Base-by-base conservation (phyloP, 345 rosid species). In the Eucalyptus marginata region DNA sequence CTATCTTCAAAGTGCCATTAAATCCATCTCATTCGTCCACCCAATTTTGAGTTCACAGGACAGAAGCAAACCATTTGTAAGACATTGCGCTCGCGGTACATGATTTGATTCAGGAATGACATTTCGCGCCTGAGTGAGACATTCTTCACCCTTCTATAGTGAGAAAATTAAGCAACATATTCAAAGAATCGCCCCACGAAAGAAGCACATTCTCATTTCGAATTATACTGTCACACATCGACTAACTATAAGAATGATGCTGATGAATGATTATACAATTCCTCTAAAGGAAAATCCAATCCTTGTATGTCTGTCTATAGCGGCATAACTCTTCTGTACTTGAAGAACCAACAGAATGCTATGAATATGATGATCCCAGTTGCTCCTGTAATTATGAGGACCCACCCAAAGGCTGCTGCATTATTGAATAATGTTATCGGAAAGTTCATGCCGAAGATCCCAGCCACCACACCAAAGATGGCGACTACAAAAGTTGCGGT, bases 361-460 rank as follows among this genome's bases (percentile, higher is more conserved):
- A 90, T 91, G 90, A 98, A 98, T 92, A 97, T 94, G 89, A 91
- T 81, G 71, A 95, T 13, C 49, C 98, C 98, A 64, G 88, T 59
- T 15, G 93, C 87, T 88, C 97, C 99, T 7, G 99, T 98, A 10
- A 97, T 90, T 52, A 93, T 20, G 52, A 97, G 97, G 10, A 97
- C 99, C 99, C 99, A 97, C 84, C 94, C 95, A 89, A 98, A 97
- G 88, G 99, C 99, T 22, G 64, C 89, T 24, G 95, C 89, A 85
- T 95, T 91, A 24, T 95, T 95, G 90, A 98, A 98, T 85, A 98
- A 86, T 25, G 99, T 91, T 91, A 96, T 91, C 22, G 86, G 49
- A 86, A 98, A 98, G 89, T 97, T 97, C 99, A 98, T 98, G 29
- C 99, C 99, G 90, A 98, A 98, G 83, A 98, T 91, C 90, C 99